Base-by-base conservation (phyloP, 495 filamentous ascomycete species). In the Gamarada debralockiae region DNA sequence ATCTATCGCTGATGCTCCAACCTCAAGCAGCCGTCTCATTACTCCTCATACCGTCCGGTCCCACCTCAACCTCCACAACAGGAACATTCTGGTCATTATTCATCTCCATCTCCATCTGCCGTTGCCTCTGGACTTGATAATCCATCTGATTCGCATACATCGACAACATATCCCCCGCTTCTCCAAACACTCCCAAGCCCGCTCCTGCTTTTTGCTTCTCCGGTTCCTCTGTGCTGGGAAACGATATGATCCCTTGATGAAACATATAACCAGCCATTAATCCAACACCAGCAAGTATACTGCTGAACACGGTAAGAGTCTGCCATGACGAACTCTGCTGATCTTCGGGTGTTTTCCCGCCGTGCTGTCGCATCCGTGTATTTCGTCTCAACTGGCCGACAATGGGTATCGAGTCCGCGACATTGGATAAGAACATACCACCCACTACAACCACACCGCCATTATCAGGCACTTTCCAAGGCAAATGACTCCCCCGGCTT, bases 391-490 rank as follows among this genome's bases (percentile, higher is more conserved):
- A 21, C 15, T 59, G 48, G 12, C 59, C 55, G 17, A 65, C 22
- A 34, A 62, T 23, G 7, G 62, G 62, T 29, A 65, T 49, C 3
- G 56, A 60, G 27, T 65, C 59, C 14, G 50, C 53, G 14, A 65
- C 38, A 38, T n/a, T 54, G 14, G 46, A 41, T n/a, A 58, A 12
- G 24, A 62, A 59, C 12, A 50, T 33, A 1, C 39, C 29, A 8
- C 52, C 53, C 13, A 62, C 33, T 1, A 44, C 62, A 8, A 60
- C 2, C 6, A 52, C 17, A 17, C 59, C 59, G 5, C 50, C 34
- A 31, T 49, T 42, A 34, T 62, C 40, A 33, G 59, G 54, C 20
- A 46, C 31, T 27, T 41, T 45, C 62, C 62, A 65, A 0, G 62
- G 62, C 12, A 65, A 43, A 17, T 40, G 27, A 3, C 40, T 37